Evolutionary conservation across 2,329 filamentous ascomycete genomes (phyloP).

Genomic region (Colletotrichum agaves): DNA sequence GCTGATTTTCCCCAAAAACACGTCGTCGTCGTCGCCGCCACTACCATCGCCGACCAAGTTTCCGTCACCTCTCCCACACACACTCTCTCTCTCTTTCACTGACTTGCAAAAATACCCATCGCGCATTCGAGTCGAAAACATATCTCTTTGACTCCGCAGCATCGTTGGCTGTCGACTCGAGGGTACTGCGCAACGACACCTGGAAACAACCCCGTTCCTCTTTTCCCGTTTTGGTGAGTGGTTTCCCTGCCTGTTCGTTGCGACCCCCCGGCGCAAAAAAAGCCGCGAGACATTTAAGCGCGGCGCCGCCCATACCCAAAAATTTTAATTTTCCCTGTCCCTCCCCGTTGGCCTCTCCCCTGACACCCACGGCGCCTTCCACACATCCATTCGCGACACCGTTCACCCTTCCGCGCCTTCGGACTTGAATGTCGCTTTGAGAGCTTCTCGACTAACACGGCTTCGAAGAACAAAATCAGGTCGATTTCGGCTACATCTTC

Average conservation of each 20-base stretch:
- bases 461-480: constrained; percentile 8
- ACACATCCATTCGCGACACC: constrained; percentile 37
- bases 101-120: neutral
- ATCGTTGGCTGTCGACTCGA: constrained; percentile 16
- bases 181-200: constrained; percentile 6
- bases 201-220: constrained; percentile 31
- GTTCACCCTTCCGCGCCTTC: constrained; percentile 30
- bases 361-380: constrained; percentile 37
- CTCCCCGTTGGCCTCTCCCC: constrained; percentile 36
- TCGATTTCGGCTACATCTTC: neutral
- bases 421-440: constrained; percentile 31
- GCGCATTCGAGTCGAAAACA: neutral
- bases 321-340: constrained; percentile 37
- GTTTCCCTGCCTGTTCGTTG: constrained; percentile 32
- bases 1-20: constrained; percentile 23
- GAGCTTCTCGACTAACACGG: constrained; percentile 28
- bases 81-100: neutral
- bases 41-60: constrained; percentile 9
- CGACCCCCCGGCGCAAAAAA: constrained; percentile 37
- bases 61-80: neutral
- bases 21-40: constrained; percentile 25
- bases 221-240: constrained; percentile 38
- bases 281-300: constrained; percentile 39
- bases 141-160: neutral
- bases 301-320: constrained; percentile 35